Evolutionary conservation across 169 alveolate genomes (phyloP), one percentile per base, ranked within the genome.

Genomic region (Plasmodium chabaudi): DNA sequence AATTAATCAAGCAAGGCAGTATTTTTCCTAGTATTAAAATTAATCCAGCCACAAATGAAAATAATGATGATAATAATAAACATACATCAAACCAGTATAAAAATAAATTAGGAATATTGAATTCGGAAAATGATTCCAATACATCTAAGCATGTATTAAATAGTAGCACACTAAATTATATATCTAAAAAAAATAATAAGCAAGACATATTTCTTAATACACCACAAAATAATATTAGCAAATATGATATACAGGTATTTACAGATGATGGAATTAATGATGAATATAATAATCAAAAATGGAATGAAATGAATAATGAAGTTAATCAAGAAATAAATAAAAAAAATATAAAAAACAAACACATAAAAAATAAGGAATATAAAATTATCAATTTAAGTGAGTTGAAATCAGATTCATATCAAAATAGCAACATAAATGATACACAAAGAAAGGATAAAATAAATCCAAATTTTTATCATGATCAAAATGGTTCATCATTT

Each of bases 1-100:
- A 77, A 57, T 23, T 77, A 64, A 77, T 77, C 6, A 56, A 63
- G 17, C 65, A 64, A 46, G 88, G 77, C 2, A 17, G 65, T 56
- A 57, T 77, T 47, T 77, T 77, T 25, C 69, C 88, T 15, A 63
- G 69, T 13, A 77, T 77, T 23, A 77, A 42, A 44, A 13, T 69
- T 46, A 21, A 69, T 13, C 13, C 23, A 10, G 27, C 34, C 7
- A 73, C 42, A 19, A 53, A 73, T n/a, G n/a, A 47, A 23, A 34
- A 61, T 72, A 63, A 46, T 47, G 25, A 39, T 44, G 49, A 27
- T 9, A 47, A 72, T 17, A 25, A 63, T 56, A 10, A 47, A 34
- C 19, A 51, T 15, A 0, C 21, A 13, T 51, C 59, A 12, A 51
- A 34, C 25, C 21, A 9, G 12, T 23, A n/a, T 2, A 63, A 34